Percentiles rank a stretch among this genome's conserved stretches.
Evolutionary conservation across 176 grass and related monocot species (phyloP).

Genomic region (Zoysia japonica): DNA sequence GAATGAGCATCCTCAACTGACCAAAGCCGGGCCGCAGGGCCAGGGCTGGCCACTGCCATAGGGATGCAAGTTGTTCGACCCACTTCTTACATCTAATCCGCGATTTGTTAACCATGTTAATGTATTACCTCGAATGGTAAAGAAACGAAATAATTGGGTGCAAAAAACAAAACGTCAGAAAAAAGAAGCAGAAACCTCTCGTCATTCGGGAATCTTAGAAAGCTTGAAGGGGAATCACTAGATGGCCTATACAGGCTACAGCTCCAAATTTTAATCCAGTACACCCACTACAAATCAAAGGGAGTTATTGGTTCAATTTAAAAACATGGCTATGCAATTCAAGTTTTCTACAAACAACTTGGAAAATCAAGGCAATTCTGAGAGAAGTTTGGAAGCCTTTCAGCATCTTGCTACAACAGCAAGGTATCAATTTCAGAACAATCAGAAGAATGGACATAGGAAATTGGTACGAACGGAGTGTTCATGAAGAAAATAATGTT

Average conservation of each 20-base stretch:
- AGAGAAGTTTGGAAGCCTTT: background rate
- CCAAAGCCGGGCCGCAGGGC: no score
- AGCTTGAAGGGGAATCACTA: background rate
- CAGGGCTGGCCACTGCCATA: no score
- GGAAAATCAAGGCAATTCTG: background rate
- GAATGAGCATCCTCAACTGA: no score
- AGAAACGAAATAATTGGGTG: no score
- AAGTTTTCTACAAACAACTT: background rate
- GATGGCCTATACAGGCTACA: background rate
- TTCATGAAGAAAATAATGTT: conserved; percentile 3
- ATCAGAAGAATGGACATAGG: background rate
- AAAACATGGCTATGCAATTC: background rate
- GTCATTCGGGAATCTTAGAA: conserved; percentile 2
- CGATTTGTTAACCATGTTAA: no score
- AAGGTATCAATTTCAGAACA: background rate
- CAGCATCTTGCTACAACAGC: background rate
- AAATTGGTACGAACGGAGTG: conserved; percentile 1
- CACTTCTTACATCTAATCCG: no score
- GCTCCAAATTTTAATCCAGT: background rate
- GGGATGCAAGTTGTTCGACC: no score
- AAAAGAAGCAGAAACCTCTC: background rate
- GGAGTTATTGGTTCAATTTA: background rate
- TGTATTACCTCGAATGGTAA: no score
- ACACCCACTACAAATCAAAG: background rate
- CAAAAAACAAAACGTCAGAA: background rate